Evolutionary conservation across 495 filamentous ascomycete genomes (phyloP), one percentile per base, ranked within the genome.

Genomic region (Penicillium cosmopolitanum): DNA sequence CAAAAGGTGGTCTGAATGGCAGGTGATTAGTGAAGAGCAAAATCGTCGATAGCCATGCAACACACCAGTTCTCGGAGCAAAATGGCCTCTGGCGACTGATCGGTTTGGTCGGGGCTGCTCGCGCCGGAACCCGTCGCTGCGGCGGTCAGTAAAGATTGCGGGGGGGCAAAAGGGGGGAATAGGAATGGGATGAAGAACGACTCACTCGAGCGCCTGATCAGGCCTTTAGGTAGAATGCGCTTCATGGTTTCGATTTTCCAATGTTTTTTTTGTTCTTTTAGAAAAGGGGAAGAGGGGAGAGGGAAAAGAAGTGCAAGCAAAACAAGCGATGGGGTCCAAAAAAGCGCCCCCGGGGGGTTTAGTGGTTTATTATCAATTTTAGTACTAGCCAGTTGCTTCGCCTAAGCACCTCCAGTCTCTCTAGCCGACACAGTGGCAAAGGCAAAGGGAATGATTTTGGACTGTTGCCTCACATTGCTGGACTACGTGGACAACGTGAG

Each of bases 1-100:
- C 92, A 96, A 70, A 98, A 98, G 1, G 81, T 76, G 62, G 74
- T 79, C 85, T 87, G 57, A 43, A 44, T 19, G 38, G 18, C 9
- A 9, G 4, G 19, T 33, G 62, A 71, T 71, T 43, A 62, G 63
- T 25, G 35, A 23, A 21, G 21, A 15, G 31, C 5, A 9, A 36
- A 0, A 16, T 11, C 7, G 28, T 9, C 16, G 23, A 55, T 44
- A 5, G 19, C 34, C 35, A 16, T 34, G 15, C 12, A n/a, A 48
- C 42, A 47, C 28, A 58, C 56, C 38, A 53, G 15, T 48, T 58
- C 56, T 8, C 21, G 56, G 35, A 53, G 21, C n/a, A 58, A 38
- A n/a, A 28, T 44, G 16, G 28, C 40, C 19, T 53, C 56, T 8
- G 56, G 56, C 25, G 50, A 58, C 38, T 48, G 48, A 15, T 65